These are phyloP conservation scores for Fusarium torulosum DNA, from an alignment of 2,329 filamentous ascomycete genomes.

Conservation along the genomic window DNA sequence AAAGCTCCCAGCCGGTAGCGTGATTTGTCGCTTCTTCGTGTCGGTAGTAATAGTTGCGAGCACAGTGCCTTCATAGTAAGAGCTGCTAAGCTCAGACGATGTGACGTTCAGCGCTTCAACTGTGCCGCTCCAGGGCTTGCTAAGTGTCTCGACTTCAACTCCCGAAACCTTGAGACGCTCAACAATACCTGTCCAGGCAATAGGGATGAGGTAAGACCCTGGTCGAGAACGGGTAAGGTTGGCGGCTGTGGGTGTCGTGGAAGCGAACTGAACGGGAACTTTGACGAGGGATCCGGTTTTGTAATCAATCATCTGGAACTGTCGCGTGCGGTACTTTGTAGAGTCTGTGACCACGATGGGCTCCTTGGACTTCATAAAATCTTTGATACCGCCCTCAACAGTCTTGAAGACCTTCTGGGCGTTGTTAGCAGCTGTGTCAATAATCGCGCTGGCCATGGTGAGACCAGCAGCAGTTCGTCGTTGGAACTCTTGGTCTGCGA, in stretches of 20 bases:
- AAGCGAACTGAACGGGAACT: constrained; percentile 47
- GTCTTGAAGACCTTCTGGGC: constrained; percentile 46
- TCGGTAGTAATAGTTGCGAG: constrained; percentile 43
- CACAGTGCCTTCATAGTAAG: constrained; percentile 49
- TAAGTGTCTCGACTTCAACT: constrained; percentile 44
- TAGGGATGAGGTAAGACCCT: constrained; percentile 49
- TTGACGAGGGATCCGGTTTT: constrained; percentile 47
- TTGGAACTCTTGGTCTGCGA: constrained; percentile 51
- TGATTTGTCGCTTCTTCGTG: constrained; percentile 31
- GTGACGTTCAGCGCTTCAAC: constrained; percentile 50
- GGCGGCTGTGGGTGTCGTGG: constrained; percentile 46
- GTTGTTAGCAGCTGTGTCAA: constrained; percentile 50
- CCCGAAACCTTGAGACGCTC: constrained; percentile 47
- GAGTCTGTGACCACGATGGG: constrained; percentile 50
- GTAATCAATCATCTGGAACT: constrained; percentile 47
- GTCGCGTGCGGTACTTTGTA: constrained; percentile 33
- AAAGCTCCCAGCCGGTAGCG: constrained; percentile 49
- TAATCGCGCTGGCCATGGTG: constrained; percentile 46
- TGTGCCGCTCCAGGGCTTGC: constrained; percentile 40
- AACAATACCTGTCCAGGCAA: constrained; percentile 47
- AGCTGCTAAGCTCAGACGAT: constrained; percentile 30
- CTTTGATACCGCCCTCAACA: constrained; percentile 43
- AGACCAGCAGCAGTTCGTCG: constrained; percentile 48
- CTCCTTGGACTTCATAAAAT: constrained; percentile 48
- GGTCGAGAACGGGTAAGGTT: constrained; percentile 51